Evolutionary conservation across 139 green algal genomes (phyloP).

Genomic region (Mesotaenium endlicherianum): DNA sequence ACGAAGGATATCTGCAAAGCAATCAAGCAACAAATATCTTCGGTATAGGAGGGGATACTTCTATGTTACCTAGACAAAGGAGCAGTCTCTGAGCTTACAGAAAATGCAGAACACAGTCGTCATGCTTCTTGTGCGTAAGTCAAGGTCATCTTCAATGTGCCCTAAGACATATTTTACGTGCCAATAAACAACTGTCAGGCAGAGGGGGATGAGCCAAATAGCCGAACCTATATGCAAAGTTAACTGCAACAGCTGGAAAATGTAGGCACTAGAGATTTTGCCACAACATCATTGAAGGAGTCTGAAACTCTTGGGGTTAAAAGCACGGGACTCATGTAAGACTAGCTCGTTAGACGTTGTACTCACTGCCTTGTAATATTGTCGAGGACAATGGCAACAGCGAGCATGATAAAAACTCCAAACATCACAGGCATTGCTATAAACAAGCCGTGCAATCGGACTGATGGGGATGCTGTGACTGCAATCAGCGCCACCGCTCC

Average conservation of each 20-base stretch:
- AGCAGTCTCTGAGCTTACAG: background rate
- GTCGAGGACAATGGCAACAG: constrained; percentile 32
- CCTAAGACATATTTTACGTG: too few relatives aligned
- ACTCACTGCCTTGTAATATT: constrained; percentile 32
- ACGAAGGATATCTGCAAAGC: constrained; percentile 25
- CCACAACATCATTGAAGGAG: too few relatives aligned
- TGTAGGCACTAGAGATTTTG: too few relatives aligned
- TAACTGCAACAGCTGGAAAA: too few relatives aligned
- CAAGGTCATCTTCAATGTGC: background rate
- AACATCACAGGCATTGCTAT: constrained; percentile 31
- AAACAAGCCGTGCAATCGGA: constrained; percentile 26
- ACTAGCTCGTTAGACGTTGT: too few relatives aligned
- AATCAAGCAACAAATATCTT: background rate
- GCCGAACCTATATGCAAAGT: background rate
- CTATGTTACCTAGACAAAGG: background rate
- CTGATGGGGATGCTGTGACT: background rate
- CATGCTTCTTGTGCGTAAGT: background rate
- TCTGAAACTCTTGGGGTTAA: too few relatives aligned
- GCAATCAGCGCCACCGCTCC: constrained; percentile 30
- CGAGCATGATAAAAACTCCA: constrained; percentile 26
- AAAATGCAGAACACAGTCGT: background rate
- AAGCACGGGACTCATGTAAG: too few relatives aligned
- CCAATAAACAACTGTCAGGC: too few relatives aligned
- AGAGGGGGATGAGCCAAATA: too few relatives aligned
- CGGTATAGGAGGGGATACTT: too few relatives aligned